Evolutionary conservation across 1,284 basidiomycete species (phyloP).

Genomic region (Pseudozyma sp.): DNA sequence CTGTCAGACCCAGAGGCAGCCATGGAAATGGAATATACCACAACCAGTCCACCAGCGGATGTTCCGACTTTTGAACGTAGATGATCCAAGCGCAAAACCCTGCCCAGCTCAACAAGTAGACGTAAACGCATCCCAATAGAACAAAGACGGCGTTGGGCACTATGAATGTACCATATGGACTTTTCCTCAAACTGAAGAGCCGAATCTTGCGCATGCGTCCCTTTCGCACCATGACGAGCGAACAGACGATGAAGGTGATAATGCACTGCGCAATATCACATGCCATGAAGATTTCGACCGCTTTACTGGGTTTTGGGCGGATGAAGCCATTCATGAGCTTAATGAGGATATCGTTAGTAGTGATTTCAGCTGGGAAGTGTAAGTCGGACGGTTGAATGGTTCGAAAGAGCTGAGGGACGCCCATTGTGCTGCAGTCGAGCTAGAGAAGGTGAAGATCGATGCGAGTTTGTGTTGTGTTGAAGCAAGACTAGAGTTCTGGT

Average conservation of each 20-base stretch:
- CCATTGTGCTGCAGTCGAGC: background rate
- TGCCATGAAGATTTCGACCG: conserved; percentile 22
- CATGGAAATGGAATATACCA: conserved; percentile 26
- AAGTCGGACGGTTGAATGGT: conserved; percentile 2
- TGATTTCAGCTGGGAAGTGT: conserved; percentile 5
- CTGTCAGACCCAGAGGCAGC: conserved; percentile 7
- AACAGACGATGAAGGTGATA: conserved; percentile 8
- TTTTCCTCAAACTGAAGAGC: conserved; percentile 11
- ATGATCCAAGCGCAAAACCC: conserved; percentile 14
- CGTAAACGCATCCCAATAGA: background rate
- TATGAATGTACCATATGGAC: conserved; percentile 13
- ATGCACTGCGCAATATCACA: conserved; percentile 21
- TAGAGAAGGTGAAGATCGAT: background rate
- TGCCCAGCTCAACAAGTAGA: conserved; percentile 4
- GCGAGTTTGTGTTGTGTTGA: too few species aligned
- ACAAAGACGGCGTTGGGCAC: conserved; percentile 28
- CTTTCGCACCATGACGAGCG: conserved; percentile 18
- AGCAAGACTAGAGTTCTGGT: too few species aligned
- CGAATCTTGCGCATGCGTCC: conserved; percentile 8
- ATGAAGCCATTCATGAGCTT: conserved; percentile 2
- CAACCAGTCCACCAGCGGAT: conserved; percentile 12
- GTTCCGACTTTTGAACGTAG: background rate
- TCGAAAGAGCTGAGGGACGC: background rate
- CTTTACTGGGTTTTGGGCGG: conserved; percentile 9
- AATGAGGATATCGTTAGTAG: conserved; percentile 10